These are phyloP conservation scores for Pseudozyma sp. DNA, from an alignment of 1,284 basidiomycete species.

Conservation along the genomic window DNA sequence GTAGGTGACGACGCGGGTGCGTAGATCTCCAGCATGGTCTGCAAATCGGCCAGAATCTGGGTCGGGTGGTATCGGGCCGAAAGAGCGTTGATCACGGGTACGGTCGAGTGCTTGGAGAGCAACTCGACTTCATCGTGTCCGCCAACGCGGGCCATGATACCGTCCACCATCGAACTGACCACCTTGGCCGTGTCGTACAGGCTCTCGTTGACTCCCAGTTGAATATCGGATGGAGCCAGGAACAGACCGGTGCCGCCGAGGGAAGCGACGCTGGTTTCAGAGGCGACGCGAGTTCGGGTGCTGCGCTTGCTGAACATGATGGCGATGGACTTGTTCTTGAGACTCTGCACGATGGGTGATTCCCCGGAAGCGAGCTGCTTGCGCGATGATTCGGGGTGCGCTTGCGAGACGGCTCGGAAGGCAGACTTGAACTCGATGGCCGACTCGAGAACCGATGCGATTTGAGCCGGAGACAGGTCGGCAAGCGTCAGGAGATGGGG, in stretches of 20 bases:
- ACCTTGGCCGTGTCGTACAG: conserved; percentile 82
- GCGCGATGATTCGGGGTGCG: conserved; percentile 28
- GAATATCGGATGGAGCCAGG: conserved; percentile 90
- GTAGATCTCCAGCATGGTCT: conserved; percentile 82
- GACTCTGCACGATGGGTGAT: conserved; percentile 71
- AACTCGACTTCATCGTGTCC: conserved; percentile 91
- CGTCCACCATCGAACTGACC: conserved; percentile 94
- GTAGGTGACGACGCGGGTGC: conserved; percentile 72
- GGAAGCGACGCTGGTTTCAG: conserved; percentile 75
- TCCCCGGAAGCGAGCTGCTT: conserved; percentile 41
- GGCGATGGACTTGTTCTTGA: conserved; percentile 85
- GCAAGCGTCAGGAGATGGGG: conserved; percentile 80
- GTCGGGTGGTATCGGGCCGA: conserved; percentile 96
- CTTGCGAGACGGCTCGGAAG: conserved; percentile 73
- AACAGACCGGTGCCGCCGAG: conserved; percentile 85
- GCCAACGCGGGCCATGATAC: conserved; percentile 95
- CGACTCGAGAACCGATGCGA: conserved; percentile 75
- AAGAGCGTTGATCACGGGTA: conserved; percentile 94
- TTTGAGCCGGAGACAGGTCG: conserved; percentile 80
- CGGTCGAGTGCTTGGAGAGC: conserved; percentile 85
- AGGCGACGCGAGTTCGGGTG: conserved; percentile 89
- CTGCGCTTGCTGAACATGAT: conserved; percentile 92
- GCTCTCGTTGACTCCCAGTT: conserved; percentile 94
- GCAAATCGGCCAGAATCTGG: conserved; percentile 90
- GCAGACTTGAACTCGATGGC: conserved; percentile 76